Evolutionary conservation across 768 basidiomycete species (phyloP).

Genomic region (Kwoniella sp.): DNA sequence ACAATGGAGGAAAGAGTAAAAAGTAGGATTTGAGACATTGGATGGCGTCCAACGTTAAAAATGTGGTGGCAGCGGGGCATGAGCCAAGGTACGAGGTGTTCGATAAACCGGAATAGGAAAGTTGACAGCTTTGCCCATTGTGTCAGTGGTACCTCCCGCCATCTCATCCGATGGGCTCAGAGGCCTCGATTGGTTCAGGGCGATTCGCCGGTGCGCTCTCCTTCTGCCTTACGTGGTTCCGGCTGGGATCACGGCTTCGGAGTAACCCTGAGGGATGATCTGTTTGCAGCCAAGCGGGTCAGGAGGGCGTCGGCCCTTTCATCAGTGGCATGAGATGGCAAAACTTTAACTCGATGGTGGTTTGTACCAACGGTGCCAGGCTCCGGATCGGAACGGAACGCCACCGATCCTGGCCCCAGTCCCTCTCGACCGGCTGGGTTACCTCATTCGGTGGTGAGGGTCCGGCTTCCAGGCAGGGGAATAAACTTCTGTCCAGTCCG

Average conservation of each 20-base stretch:
- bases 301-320: too few relatives aligned
- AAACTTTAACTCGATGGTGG: too few relatives aligned
- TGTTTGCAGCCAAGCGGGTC: too few relatives aligned
- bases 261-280: too few relatives aligned
- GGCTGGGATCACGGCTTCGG: neutral
- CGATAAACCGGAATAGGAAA: constrained; percentile 21
- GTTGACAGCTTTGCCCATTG: neutral
- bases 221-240: neutral
- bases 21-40: constrained; percentile 3
- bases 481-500: neutral
- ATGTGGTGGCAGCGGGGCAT: constrained; percentile 9
- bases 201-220: neutral
- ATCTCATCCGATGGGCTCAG: constrained; percentile 9
- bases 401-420: neutral
- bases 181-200: constrained; percentile 3
- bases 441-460: neutral
- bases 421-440: neutral
- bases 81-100: too few relatives aligned
- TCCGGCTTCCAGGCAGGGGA: neutral
- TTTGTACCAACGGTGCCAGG: neutral
- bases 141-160: neutral
- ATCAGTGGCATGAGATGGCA: too few relatives aligned
- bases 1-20: neutral
- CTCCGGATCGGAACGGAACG: neutral
- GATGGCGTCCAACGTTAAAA: constrained; percentile 1